Conservation (phyloP, 2,329 filamentous ascomycete genomes). For the Neospermospora avenae region DNA sequence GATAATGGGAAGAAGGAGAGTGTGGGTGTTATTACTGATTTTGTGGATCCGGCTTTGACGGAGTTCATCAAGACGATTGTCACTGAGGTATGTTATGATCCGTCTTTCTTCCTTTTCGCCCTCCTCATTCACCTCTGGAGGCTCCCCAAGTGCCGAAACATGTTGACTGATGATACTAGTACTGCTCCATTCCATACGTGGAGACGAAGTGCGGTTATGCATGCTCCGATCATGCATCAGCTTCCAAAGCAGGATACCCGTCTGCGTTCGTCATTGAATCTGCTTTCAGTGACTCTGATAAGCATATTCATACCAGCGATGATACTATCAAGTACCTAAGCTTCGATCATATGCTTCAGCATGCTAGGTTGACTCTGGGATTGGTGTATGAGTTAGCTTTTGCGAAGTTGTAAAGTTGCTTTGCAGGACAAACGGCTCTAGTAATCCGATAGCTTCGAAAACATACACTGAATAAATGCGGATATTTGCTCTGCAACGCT, state of each 20-base stretch:
- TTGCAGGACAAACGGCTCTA: too few species aligned
- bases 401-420: constrained; percentile 45
- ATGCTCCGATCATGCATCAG: constrained; percentile 72
- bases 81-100: constrained; percentile 48
- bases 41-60: constrained; percentile 77
- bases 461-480: too few species aligned
- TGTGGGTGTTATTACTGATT: constrained; percentile 91
- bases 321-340: constrained; percentile 70
- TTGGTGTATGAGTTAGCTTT: constrained; percentile 83
- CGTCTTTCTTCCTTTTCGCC: background rate
- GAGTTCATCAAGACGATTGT: constrained; percentile 89
- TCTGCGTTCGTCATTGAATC: constrained; percentile 75
- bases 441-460: too few species aligned
- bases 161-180: constrained; percentile 44
- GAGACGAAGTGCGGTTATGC: constrained; percentile 89
- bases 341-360: constrained; percentile 90
- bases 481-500: too few species aligned
- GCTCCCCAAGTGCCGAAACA: background rate
- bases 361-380: constrained; percentile 79
- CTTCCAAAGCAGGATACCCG: constrained; percentile 71
- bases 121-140: background rate
- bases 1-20: constrained; percentile 80
- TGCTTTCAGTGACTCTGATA: constrained; percentile 62
- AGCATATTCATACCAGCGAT: constrained; percentile 67
- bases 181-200: constrained; percentile 84